These are phyloP conservation scores for Penicillium capsulatum DNA, from an alignment of 2,329 filamentous ascomycete species.

Conservation along the genomic window DNA sequence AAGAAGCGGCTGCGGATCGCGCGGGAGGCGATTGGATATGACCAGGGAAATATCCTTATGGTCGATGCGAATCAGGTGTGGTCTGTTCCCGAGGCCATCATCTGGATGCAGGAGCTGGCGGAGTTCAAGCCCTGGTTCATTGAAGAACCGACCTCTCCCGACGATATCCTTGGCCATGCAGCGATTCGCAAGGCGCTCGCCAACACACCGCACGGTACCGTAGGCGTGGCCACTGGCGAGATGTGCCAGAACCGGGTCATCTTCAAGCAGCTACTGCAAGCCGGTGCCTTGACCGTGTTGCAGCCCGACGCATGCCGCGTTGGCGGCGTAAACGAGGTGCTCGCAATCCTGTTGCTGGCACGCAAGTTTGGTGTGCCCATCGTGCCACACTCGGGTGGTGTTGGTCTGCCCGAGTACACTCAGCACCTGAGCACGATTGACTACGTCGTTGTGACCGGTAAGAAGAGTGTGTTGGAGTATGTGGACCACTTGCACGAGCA, in stretches of 20 bases:
- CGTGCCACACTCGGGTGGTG: conserved; percentile 83
- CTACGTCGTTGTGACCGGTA: conserved; percentile 79
- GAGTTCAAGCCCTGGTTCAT: conserved; percentile 86
- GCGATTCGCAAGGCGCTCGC: conserved; percentile 75
- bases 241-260: conserved; percentile 95
- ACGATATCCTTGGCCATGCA: conserved; percentile 85
- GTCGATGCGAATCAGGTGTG: conserved; percentile 91
- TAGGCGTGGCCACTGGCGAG: conserved; percentile 86
- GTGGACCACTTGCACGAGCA: conserved; percentile 93
- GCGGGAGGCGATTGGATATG: conserved; percentile 74
- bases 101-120: conserved; percentile 75
- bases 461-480: conserved; percentile 80
- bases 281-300: conserved; percentile 78
- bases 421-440: conserved; percentile 91
- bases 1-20: conserved; percentile 67
- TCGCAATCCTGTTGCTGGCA: conserved; percentile 84
- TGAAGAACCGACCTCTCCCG: conserved; percentile 86
- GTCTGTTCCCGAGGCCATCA: conserved; percentile 84
- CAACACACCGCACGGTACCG: conserved; percentile 50
- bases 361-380: conserved; percentile 66
- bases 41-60: conserved; percentile 81
- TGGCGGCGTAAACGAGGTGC: conserved; percentile 84
- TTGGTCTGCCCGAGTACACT: conserved; percentile 89
- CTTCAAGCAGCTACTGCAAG: conserved; percentile 84
- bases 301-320: conserved; percentile 88